Percentiles rank a stretch among this genome's conserved stretches.
Evolutionary conservation across 169 alveolate species (phyloP).

Genomic region (Plasmodium cynomolgi): DNA sequence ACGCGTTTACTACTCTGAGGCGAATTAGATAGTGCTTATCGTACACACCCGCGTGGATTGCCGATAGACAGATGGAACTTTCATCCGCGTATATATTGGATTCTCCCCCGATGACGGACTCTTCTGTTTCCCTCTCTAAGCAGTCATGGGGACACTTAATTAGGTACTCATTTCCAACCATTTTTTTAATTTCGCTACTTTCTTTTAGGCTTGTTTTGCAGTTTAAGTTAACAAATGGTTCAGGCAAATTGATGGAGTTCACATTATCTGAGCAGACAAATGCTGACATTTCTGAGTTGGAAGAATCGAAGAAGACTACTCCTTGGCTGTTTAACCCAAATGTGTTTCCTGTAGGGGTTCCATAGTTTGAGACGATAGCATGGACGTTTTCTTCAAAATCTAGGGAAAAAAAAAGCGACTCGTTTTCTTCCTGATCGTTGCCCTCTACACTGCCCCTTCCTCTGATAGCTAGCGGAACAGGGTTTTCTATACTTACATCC

Average conservation of each 20-base stretch:
- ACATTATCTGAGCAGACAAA: slow-evolving; percentile 79
- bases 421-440: background rate
- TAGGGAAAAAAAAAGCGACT: slow-evolving; percentile 64
- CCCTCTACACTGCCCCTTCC: slow-evolving; percentile 32
- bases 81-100: slow-evolving; percentile 87
- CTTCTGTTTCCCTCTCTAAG: slow-evolving; percentile 80
- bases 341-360: slow-evolving; percentile 74
- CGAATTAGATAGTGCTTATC: slow-evolving; percentile 77
- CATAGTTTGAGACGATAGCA: slow-evolving; percentile 31
- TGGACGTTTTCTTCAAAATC: slow-evolving; percentile 78
- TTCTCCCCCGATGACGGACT: slow-evolving; percentile 86
- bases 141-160: slow-evolving; percentile 90
- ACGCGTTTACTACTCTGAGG: slow-evolving; percentile 81
- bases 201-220: slow-evolving; percentile 82
- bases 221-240: slow-evolving; percentile 80
- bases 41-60: slow-evolving; percentile 88
- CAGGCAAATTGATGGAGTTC: slow-evolving; percentile 82
- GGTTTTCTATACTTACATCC: slow-evolving; percentile 74
- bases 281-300: slow-evolving; percentile 82
- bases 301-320: slow-evolving; percentile 77
- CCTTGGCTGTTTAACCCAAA: slow-evolving; percentile 80
- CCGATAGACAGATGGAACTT: slow-evolving; percentile 89
- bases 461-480: slow-evolving; percentile 78
- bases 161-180: slow-evolving; percentile 83
- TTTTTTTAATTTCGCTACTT: slow-evolving; percentile 83